These are phyloP conservation scores for Leccinum sublutescens DNA, from an alignment of 768 basidiomycete genomes.

Conservation along the genomic window DNA sequence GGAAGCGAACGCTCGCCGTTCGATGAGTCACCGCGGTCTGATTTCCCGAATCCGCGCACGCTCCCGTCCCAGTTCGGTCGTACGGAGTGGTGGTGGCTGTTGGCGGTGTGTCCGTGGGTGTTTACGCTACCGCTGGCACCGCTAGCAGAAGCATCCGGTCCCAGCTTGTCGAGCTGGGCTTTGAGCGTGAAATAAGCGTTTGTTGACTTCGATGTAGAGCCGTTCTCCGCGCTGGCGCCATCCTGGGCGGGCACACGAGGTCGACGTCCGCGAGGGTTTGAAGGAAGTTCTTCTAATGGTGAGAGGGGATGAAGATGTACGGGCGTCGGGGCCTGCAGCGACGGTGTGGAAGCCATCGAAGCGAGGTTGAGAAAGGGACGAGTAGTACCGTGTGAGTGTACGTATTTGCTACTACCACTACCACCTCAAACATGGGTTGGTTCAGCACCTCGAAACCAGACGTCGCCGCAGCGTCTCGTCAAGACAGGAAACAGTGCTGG, in stretches of 20 bases:
- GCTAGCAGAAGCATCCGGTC: conserved; percentile 16
- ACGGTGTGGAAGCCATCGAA: conserved; percentile 28
- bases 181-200: conserved; percentile 63
- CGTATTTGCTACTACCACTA: background rate
- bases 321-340: conserved; percentile 43
- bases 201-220: conserved; percentile 27
- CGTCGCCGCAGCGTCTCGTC: conserved; percentile 33
- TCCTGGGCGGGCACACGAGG: conserved; percentile 40
- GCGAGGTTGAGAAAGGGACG: background rate
- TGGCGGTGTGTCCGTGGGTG: background rate
- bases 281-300: conserved; percentile 45
- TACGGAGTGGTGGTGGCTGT: background rate
- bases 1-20: conserved; percentile 19
- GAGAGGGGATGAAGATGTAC: conserved; percentile 74
- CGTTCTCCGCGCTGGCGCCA: conserved; percentile 17
- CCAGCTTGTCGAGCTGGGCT: conserved; percentile 52
- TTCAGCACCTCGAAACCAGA: conserved; percentile 40
- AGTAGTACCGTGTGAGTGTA: conserved; percentile 16
- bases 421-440: conserved; percentile 28
- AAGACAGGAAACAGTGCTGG: conserved; percentile 85
- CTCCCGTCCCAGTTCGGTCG: conserved; percentile 50
- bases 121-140: background rate
- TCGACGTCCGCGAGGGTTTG: conserved; percentile 43
- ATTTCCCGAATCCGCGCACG: conserved; percentile 54
- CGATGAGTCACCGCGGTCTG: conserved; percentile 29